Evolutionary conservation across 768 basidiomycete genomes (phyloP).

Genomic region (Termitomyces heimii): DNA sequence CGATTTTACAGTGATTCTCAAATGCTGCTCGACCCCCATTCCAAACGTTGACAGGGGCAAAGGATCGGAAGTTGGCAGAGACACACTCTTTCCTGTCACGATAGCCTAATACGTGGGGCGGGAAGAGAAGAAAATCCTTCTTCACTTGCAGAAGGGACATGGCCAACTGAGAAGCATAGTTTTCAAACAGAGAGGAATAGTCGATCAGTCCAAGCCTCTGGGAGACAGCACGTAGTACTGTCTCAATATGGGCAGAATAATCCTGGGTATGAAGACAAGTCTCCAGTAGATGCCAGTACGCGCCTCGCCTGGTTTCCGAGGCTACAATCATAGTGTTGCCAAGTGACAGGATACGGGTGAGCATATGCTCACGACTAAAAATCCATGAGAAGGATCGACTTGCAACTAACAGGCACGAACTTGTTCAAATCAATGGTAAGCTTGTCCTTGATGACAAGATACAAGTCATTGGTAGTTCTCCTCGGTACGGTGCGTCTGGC

Average conservation of each 20-base stretch:
- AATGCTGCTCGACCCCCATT: conserved; percentile 40
- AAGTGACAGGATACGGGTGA: conserved; percentile 64
- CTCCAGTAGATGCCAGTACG: conserved; percentile 89
- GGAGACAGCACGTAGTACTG: conserved; percentile 57
- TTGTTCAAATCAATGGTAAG: conserved; percentile 40
- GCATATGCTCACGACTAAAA: conserved; percentile 65
- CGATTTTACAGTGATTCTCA: conserved; percentile 53
- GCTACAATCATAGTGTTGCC: conserved; percentile 78
- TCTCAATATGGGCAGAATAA: conserved; percentile 37
- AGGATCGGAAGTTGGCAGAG: conserved; percentile 55
- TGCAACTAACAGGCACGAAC: conserved; percentile 30
- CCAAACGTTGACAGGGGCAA: conserved; percentile 64
- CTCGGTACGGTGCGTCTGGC: conserved; percentile 26
- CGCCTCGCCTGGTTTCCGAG: conserved; percentile 68
- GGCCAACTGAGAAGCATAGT: conserved; percentile 74
- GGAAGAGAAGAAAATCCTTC: conserved; percentile 55
- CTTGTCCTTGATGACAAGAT: conserved; percentile 37
- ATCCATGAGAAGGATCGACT: conserved; percentile 1
- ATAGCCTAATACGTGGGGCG: conserved; percentile 75
- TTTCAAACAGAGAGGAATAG: conserved; percentile 63
- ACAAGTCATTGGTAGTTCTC: conserved; percentile 30
- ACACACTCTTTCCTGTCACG: conserved; percentile 60
- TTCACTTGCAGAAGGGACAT: conserved; percentile 50
- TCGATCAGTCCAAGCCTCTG: conserved; percentile 58
- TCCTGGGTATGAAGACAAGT: conserved; percentile 37